These are phyloP conservation scores for Yarrowia porcina DNA, from an alignment of 805 yeast species.

Conservation along the genomic window DNA sequence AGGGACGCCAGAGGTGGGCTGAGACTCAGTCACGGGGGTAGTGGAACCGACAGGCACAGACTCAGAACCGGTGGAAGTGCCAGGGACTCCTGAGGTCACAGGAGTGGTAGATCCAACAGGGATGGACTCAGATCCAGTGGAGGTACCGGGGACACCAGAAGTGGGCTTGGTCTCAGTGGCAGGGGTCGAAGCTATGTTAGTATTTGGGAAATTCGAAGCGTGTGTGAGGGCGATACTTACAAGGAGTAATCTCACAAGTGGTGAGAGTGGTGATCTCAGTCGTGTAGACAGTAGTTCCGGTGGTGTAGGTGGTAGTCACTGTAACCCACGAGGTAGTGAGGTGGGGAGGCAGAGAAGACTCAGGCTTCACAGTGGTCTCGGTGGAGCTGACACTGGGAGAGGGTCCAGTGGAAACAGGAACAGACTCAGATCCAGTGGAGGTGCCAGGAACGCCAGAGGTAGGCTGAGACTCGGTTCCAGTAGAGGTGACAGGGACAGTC, in stretches of 20 bases:
- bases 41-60: background rate
- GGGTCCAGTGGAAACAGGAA: background rate
- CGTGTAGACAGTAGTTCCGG: background rate
- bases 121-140: background rate
- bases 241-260: constrained; percentile 6
- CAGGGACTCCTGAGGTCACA: background rate
- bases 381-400: background rate
- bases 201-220: too few species aligned
- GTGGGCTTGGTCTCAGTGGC: background rate
- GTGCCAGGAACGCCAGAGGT: too few species aligned
- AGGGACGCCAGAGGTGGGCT: too few species aligned
- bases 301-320: background rate
- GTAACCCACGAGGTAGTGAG: background rate
- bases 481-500: too few species aligned
- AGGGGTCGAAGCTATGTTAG: background rate
- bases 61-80: background rate
- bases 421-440: background rate
- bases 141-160: background rate
- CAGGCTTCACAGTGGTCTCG: background rate
- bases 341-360: background rate
- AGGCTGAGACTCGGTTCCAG: too few species aligned
- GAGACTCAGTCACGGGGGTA: too few species aligned
- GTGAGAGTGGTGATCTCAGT: background rate
- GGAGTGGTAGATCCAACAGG: too few species aligned
- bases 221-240: background rate